phyloP scores from a whole-genome alignment of 2,329 filamentous ascomycete species.

The Phialophora macrospora region DNA sequence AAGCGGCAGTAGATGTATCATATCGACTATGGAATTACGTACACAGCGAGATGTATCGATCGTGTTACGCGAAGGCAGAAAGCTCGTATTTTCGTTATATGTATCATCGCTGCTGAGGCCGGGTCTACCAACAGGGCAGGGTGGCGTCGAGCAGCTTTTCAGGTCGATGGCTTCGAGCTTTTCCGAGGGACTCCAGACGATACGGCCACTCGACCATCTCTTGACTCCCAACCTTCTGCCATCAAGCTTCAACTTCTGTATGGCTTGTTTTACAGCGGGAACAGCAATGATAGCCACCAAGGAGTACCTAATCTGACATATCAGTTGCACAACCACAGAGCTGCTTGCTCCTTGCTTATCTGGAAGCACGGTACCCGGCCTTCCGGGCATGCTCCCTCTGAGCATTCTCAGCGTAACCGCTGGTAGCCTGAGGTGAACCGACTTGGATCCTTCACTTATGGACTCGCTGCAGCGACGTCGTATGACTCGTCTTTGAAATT shows the following conservation, averaged over 20 bases:
- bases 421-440: neutral
- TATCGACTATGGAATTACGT: too few species aligned
- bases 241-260: neutral
- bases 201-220: too few species aligned
- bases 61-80: too few species aligned
- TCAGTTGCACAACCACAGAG: neutral
- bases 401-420: neutral
- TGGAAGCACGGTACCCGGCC: neutral
- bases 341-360: neutral
- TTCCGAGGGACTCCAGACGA: too few species aligned
- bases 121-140: too few species aligned
- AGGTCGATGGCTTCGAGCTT: too few species aligned
- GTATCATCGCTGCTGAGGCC: too few species aligned
- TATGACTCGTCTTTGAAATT: neutral
- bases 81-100: too few species aligned
- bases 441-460: neutral
- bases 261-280: neutral
- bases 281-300: neutral
- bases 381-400: neutral
- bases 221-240: too few species aligned
- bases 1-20: too few species aligned
- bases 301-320: neutral
- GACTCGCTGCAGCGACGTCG: neutral
- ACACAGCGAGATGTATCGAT: too few species aligned
- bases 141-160: too few species aligned